phyloP scores from a whole-genome alignment of 768 basidiomycete genomes.

The Lactifluus rugatus region DNA sequence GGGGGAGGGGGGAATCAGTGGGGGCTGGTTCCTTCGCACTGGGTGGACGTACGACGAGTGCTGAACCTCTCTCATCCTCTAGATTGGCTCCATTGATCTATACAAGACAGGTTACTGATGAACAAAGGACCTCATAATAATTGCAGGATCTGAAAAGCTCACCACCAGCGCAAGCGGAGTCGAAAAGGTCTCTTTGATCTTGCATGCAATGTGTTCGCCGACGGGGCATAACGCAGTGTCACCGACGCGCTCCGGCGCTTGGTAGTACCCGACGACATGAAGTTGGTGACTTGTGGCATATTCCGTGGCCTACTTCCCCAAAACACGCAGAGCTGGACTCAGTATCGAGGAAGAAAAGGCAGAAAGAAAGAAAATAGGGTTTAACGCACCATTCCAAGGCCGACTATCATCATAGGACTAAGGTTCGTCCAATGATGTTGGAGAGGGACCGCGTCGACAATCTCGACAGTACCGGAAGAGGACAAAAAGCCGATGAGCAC shows the following conservation, averaged over 20 bases:
- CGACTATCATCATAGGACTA: conserved; percentile 81
- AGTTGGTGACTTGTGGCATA: conserved; percentile 47
- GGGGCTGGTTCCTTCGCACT: not conserved
- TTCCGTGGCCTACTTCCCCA: conserved; percentile 39
- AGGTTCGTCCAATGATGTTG: conserved; percentile 81
- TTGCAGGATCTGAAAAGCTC: conserved; percentile 18
- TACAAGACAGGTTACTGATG: conserved; percentile 40
- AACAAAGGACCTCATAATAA: conserved; percentile 23
- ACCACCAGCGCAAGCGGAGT: conserved; percentile 67
- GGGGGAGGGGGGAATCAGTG: not conserved
- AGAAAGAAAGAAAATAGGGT: not conserved
- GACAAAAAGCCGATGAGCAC: conserved; percentile 54
- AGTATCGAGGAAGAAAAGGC: not conserved
- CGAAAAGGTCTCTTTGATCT: conserved; percentile 43
- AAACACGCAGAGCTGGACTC: not conserved
- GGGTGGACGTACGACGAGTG: conserved; percentile 12
- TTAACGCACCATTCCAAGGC: conserved; percentile 56
- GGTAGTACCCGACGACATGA: conserved; percentile 63
- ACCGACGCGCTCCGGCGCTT: conserved; percentile 56
- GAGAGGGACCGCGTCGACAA: conserved; percentile 63
- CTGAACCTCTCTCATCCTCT: not conserved
- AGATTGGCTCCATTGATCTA: conserved; percentile 30
- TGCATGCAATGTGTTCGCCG: conserved; percentile 51
- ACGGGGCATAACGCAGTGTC: conserved; percentile 54
- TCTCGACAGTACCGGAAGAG: conserved; percentile 30